Conservation (phyloP, 2,329 filamentous ascomycete species). For the Diatrype stigma region DNA sequence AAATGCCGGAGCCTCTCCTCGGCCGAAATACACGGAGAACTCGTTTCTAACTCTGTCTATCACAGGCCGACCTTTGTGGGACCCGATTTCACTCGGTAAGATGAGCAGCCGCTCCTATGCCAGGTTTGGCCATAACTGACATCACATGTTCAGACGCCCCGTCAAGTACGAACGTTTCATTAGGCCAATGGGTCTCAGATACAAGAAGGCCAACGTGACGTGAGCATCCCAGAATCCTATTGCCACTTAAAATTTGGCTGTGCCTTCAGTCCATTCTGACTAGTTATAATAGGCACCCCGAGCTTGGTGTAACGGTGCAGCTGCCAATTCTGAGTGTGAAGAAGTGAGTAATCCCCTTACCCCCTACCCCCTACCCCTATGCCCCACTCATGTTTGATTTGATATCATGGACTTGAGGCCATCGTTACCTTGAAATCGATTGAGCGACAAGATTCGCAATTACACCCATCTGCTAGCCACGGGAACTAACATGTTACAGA, state of each 20-base stretch:
- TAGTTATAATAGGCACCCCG: constrained; percentile 57
- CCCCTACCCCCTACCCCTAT: constrained; percentile 65
- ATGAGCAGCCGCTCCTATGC: neutral
- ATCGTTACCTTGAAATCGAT: too few species aligned
- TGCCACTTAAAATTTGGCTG: constrained; percentile 20
- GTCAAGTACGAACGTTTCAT: constrained; percentile 71
- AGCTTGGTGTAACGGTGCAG: constrained; percentile 83
- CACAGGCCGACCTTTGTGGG: constrained; percentile 89
- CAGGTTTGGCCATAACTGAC: neutral
- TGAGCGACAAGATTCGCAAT: too few species aligned
- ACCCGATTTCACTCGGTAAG: constrained; percentile 71
- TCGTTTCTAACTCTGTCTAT: constrained; percentile 36
- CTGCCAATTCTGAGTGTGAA: constrained; percentile 68
- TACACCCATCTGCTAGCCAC: too few species aligned
- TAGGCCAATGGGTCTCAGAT: constrained; percentile 69
- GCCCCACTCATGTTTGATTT: too few species aligned
- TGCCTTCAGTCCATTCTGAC: constrained; percentile 40
- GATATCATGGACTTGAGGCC: too few species aligned
- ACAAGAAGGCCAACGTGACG: constrained; percentile 72
- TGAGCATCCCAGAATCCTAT: constrained; percentile 2
- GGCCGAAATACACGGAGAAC: constrained; percentile 40
- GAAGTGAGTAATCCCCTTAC: constrained; percentile 57
- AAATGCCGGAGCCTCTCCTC: constrained; percentile 31
- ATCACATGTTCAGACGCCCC: constrained; percentile 50
- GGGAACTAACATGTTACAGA: constrained; percentile 46